Evolutionary conservation across 2,329 filamentous ascomycete species (phyloP), one percentile per base, ranked within the genome.

Genomic region (Diaporthe citri): DNA sequence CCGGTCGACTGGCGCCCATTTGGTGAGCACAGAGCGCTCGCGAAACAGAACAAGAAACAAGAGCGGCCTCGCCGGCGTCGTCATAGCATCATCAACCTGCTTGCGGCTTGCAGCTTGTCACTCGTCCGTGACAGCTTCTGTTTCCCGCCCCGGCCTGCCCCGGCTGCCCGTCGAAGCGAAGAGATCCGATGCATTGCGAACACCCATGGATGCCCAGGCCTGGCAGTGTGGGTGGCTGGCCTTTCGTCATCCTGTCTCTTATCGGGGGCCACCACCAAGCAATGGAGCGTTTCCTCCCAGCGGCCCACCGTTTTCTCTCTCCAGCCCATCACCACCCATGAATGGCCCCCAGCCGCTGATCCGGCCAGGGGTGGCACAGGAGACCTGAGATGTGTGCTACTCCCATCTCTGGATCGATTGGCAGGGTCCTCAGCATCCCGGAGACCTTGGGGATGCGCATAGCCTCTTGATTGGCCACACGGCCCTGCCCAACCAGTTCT

Each of bases 161-260:
- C 59, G 64, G 31, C 31, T 67, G 64, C 64, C 64, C 64, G 46
- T 52, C 64, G 64, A 69, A 69, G 64, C 64, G 64, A 69, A 55
- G 64, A 52, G 46, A 43, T 64, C 46, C 46, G 52, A 62, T 62
- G 70, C 56, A 60, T 51, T 51, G 56, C 70, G 56, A 52, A 52
- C 43, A 62, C 64, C 46, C 48, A n/a, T 64, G 70, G 57, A 31
- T 55, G 64, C 64, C 64, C 48, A 69, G 48, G 10, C 48, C 64
- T 28, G 25, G 48, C 64, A 20, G 46, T 55, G 48, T 41, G 64
- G 57, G 70, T 55, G 57, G 69, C 20, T 36, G 69, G 52, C 48
- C 57, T 72, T 52, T 62, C 70, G 70, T 62, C 70, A 64, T 64
- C 51, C 70, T 12, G 46, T 55, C 52, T 69, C 64, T 69, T 69